Evolutionary conservation across 352 stramenopile genomes (phyloP), one percentile per base, ranked within the genome.

Genomic region (Phytophthora cactorum): DNA sequence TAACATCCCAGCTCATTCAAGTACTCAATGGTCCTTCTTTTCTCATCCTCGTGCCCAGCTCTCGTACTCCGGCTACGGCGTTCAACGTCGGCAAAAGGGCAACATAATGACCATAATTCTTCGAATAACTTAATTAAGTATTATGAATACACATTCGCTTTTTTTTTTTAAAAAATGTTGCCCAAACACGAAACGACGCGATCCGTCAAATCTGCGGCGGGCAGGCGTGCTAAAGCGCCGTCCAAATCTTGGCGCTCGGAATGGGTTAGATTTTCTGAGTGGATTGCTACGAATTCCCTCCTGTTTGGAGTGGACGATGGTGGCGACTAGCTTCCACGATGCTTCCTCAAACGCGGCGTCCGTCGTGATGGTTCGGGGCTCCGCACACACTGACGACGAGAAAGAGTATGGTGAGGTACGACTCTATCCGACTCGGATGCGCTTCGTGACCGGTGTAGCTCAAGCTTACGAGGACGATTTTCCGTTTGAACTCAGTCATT

Each of bases 381-480:
- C 45, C 3, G 57, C 34, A 59, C 68, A 22, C n/a, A n/a, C 52
- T 7, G 50, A 62, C 10, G 39, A 22, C 15, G 59, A 72, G 31
- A 56, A 44, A n/a, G 78, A 87, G 28, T 71, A 79, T 25, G 68
- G 58, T 6, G 63, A 72, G 46, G 78, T 92, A 36, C 71, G 68
- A 25, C 79, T 93, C 11, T 82, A 81, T 22, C 80, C 86, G 4
- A 84, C 70, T 25, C 75, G 77, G 27, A 81, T 84, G 66, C 83
- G 82, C 52, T 93, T 93, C 61, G 72, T 93, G 59, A 92, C 82
- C 31, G 86, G 86, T 56, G 76, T 93, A 2, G 77, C 86, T 28
- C 62, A 75, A 52, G 70, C 77, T n/a, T 93, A 93, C 68, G 84
- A 93, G 50, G 82, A 91, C 65, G 68, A 84, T 5, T 93, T 91